Conservation (phyloP, 2,329 filamentous ascomycete genomes). For the Macroventuria anomochaeta region DNA sequence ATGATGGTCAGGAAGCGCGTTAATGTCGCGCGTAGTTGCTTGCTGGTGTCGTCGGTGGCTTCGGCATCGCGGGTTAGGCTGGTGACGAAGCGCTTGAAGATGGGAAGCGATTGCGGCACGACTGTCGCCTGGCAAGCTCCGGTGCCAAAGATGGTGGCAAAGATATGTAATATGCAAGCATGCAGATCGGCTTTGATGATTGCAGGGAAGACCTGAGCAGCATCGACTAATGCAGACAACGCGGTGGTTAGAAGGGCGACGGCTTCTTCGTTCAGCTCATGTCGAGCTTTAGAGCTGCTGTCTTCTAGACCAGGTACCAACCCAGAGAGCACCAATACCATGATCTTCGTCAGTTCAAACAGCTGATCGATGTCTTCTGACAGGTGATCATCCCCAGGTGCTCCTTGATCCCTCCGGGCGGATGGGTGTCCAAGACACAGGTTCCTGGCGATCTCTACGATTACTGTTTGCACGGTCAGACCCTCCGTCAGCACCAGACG, state of each 20-base stretch:
- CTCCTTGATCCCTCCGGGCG: conserved; percentile 70
- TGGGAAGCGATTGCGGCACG: conserved; percentile 86
- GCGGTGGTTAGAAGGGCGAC: conserved; percentile 79
- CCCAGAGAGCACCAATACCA: conserved; percentile 88
- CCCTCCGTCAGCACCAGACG: conserved; percentile 90
- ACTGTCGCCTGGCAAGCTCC: conserved; percentile 86
- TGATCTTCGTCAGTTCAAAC: conserved; percentile 95
- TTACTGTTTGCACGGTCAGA: conserved; percentile 84
- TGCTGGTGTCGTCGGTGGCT: conserved; percentile 60
- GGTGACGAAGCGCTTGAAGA: conserved; percentile 87
- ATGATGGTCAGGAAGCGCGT: conserved; percentile 83
- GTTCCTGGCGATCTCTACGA: conserved; percentile 91
- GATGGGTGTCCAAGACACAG: conserved; percentile 91
- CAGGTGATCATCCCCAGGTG: conserved; percentile 70
- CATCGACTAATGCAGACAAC: conserved; percentile 88
- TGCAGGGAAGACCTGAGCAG: conserved; percentile 91
- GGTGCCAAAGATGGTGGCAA: conserved; percentile 88
- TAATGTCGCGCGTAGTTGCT: conserved; percentile 81
- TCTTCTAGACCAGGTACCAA: conserved; percentile 83
- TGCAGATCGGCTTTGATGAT: conserved; percentile 97
- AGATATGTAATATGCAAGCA: conserved; percentile 96
- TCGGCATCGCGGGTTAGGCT: conserved; percentile 64
- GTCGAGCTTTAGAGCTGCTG: conserved; percentile 61
- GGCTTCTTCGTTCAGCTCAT: conserved; percentile 86
- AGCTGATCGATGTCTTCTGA: conserved; percentile 98